Percentiles rank a stretch among this genome's conserved stretches.
These are phyloP conservation scores for Pueraria montana DNA, from an alignment of 306 rosid species.

Conservation along the genomic window DNA sequence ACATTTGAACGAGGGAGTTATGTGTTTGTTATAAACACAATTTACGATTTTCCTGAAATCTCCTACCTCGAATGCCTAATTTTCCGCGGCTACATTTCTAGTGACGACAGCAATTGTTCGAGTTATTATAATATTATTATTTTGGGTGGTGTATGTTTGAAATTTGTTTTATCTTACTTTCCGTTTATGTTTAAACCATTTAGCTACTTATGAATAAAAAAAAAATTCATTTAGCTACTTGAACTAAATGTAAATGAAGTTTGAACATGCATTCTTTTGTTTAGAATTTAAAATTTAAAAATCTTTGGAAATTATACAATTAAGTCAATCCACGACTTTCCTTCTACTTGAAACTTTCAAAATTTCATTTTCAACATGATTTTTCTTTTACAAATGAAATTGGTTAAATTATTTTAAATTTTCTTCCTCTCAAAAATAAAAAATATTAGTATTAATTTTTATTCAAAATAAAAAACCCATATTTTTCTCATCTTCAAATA, in stretches of 20 bases:
- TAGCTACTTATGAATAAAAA: not conserved
- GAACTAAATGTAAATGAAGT: too few species aligned
- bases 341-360: not conserved
- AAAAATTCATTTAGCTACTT: not conserved
- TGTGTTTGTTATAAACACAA: constrained; percentile 37
- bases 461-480: not conserved
- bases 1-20: constrained; percentile 38
- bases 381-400: too few species aligned
- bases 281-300: not conserved
- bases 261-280: not conserved
- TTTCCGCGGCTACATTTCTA: constrained; percentile 5
- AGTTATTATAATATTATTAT: not conserved
- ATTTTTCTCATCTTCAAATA: not conserved
- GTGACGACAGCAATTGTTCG: not conserved
- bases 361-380: too few species aligned
- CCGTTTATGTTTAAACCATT: not conserved
- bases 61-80: constrained; percentile 22
- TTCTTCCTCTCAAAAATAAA: too few species aligned
- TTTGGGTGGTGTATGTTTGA: not conserved
- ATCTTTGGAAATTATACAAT: too few species aligned
- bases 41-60: constrained; percentile 27
- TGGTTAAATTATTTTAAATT: too few species aligned
- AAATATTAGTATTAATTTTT: too few species aligned
- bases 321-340: not conserved
- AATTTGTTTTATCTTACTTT: not conserved